Evolutionary conservation across 345 rosid genomes (phyloP), one percentile per base, ranked within the genome.

Genomic region (Populus deltoides): DNA sequence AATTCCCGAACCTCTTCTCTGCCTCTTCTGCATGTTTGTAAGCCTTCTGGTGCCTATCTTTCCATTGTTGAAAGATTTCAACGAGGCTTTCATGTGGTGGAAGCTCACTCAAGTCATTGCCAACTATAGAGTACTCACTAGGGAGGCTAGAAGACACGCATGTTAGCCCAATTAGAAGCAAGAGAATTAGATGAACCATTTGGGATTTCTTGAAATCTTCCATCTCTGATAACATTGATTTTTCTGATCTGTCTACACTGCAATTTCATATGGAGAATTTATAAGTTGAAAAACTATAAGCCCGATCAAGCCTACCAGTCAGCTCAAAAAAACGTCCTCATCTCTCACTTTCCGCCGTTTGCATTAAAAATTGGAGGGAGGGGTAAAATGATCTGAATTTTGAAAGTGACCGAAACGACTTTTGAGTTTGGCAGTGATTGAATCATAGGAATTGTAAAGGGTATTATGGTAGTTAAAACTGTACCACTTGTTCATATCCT

Each of bases 51-150:
- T 91, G 88, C 86, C 85, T 85, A 41, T 63, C 82, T 78, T 80
- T 86, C 94, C 94, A 91, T 31, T 61, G 69, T 53, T 78, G 81
- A 75, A 90, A 91, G 25, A 91, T 77, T 73, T 89, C 87, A n/a
- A 81, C 31, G 47, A 85, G 77, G 11, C 82, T 65, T 67, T 87
- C 88, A 62, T 90, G 90, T 2, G 91, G 80, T 7, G 81, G 73
- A 8, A 83, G 53, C 65, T 81, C 87, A 24, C 81, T 81, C 0
- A 53, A 49, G 61, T 85, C 80, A 38, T 75, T 77, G 27, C 79
- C 85, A 27, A 88, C 71, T 55, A 89, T 84, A 22, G 94, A 87
- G 85, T 86, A 88, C 35, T 86, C 76, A 62, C 73, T 68, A 0
- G 90, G 88, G 43, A 83, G 88, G 76, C 49, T 73, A 10, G 79